Evolutionary conservation across 2,329 filamentous ascomycete genomes (phyloP), one percentile per base, ranked within the genome.

Genomic region (Diplodia scrobiculata): DNA sequence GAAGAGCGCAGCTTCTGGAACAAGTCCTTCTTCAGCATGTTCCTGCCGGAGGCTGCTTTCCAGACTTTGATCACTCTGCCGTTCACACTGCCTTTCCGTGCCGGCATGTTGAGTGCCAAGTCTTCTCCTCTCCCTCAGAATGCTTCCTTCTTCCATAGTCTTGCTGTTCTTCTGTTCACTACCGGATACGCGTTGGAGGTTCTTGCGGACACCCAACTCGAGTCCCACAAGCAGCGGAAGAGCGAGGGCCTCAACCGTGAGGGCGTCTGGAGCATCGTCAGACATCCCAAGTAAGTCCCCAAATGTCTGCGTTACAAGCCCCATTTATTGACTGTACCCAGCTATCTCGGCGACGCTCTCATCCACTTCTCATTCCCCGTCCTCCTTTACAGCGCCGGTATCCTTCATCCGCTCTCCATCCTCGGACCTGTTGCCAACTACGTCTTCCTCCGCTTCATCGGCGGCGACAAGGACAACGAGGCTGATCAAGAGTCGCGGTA

Each of bases 241-340:
- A 77, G 78, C 17, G 71, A 72, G 17, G 76, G 77, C 45, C 76
- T 87, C 34, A 79, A 83, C 68, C 80, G 82, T 14, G 79, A 84
- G n/a, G 85, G 85, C 13, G 86, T 88, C 34, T 87, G 84, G 84
- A 85, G 84, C 69, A 80, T 87, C 36, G 84, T 87, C 29, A 77
- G 86, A 58, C 85, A 87, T 75, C 86, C 86, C 0, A 87, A 87
- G 84, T 87, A 78, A 73, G 83, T 77, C 19, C 34, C 32, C 17
- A 38, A 14, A 3, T 38, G 17, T 19, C 5, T 1, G 27, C 53
- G 38, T 9, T 34, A 14, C n/a, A 14, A 47, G 48, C 45, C n/a
- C 59, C 5, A 70, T 55, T 67, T 29, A 13, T 25, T 60, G 38
- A 69, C 36, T 36, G 25, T 32, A 21, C n/a, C 2, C 60, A 86